phyloP scores from a whole-genome alignment of 805 yeast species.

The Lachancea cidri region DNA sequence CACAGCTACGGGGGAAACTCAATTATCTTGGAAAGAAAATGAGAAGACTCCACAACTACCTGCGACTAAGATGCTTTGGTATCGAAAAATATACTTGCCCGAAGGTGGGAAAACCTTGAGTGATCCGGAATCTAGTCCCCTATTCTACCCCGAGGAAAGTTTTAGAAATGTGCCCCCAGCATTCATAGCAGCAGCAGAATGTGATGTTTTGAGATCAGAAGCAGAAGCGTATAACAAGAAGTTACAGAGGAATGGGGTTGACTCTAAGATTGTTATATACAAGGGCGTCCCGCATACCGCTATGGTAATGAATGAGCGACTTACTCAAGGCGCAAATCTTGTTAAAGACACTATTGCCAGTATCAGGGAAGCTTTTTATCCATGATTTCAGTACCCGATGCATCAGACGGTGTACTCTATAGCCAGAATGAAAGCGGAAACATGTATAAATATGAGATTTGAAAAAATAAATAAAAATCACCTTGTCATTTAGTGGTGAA shows the following conservation, averaged over 20 bases:
- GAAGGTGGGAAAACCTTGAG: constrained; percentile 22
- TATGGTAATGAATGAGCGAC: constrained; percentile 44
- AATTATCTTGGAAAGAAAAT: constrained; percentile 37
- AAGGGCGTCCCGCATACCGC: constrained; percentile 45
- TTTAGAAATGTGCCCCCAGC: constrained; percentile 39
- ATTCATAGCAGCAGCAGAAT: constrained; percentile 38
- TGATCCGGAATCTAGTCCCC: constrained; percentile 38
- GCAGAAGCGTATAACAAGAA: constrained; percentile 40
- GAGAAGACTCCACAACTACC: constrained; percentile 41
- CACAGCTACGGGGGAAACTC: constrained; percentile 35
- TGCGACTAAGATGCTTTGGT: constrained; percentile 43
- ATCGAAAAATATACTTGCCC: constrained; percentile 38
- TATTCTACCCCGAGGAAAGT: constrained; percentile 37
- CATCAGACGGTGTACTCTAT: too few relatives aligned
- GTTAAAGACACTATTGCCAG: constrained; percentile 33
- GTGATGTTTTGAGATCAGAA: constrained; percentile 42
- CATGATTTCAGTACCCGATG: too few relatives aligned
- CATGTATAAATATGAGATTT: too few relatives aligned
- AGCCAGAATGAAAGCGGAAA: too few relatives aligned
- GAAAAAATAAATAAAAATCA: too few relatives aligned
- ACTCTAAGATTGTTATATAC: constrained; percentile 33
- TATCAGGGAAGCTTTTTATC: constrained; percentile 28
- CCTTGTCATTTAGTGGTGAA: too few relatives aligned
- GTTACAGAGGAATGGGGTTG: constrained; percentile 35
- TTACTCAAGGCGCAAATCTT: constrained; percentile 33